A percentile compares a stretch with the other conserved stretches of the same genome.
Evolutionary conservation across 306 rosid genomes (phyloP).

Genomic region (Citrullus amarus): DNA sequence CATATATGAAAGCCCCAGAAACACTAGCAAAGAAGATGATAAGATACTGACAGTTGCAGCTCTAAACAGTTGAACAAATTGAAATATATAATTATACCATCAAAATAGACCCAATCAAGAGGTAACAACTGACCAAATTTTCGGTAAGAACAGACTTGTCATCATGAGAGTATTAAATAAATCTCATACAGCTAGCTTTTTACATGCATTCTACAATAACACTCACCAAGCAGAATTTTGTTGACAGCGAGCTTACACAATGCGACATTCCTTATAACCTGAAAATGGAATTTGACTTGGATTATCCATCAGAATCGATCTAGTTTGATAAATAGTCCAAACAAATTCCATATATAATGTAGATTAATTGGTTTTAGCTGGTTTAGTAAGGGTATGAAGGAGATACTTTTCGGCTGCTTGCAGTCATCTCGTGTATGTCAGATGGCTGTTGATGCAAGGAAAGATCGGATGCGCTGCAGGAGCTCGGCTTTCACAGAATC

Average conservation of each 20-base stretch:
- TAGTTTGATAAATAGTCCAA: not conserved
- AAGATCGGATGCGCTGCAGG: constrained; percentile 60
- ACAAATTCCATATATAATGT: not conserved
- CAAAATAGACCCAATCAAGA: not conserved
- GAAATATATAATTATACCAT: not conserved
- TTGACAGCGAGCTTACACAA: not conserved
- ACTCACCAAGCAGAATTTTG: not conserved
- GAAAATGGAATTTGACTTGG: not conserved
- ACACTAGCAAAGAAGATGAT: not conserved
- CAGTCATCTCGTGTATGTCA: constrained; percentile 9
- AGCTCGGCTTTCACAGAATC: constrained; percentile 81
- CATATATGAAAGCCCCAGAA: not conserved
- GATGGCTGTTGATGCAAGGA: constrained; percentile 55
- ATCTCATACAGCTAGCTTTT: not conserved
- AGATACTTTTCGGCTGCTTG: not conserved
- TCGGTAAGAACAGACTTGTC: not conserved
- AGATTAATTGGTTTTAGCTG: not conserved
- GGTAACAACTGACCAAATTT: not conserved
- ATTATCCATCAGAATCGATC: not conserved
- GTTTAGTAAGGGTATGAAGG: not conserved
- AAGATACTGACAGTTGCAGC: not conserved
- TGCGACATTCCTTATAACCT: not conserved
- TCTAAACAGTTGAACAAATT: not conserved
- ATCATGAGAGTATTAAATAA: not conserved
- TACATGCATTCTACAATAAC: constrained; percentile 3